Conservation (phyloP, 208 protist species). For the Trypanosoma cruzi region DNA sequence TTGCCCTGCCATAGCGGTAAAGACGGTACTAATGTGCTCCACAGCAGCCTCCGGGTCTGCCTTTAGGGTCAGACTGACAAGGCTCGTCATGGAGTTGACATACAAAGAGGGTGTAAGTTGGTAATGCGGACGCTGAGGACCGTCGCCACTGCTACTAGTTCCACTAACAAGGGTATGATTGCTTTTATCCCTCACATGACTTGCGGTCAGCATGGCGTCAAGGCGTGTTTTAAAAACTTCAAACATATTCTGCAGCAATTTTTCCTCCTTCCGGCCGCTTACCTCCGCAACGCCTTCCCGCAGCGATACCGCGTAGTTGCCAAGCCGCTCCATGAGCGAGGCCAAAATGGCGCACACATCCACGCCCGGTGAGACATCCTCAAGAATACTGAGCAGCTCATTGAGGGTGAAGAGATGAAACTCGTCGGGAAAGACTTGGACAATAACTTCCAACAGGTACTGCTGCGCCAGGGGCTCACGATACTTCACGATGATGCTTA, state of each 20-base stretch:
- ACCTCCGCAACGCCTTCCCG: conserved; percentile 36
- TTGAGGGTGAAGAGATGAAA: conserved; percentile 96
- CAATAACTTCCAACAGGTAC: conserved; percentile 98
- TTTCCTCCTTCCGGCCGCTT: conserved; percentile 31
- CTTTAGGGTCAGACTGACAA: conserved; percentile 30
- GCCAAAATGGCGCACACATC: conserved; percentile 90
- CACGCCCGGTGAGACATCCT: conserved; percentile 79
- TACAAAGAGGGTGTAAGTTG: conserved; percentile 49
- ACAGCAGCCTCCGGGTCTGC: conserved; percentile 20
- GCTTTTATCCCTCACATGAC: conserved; percentile 19
- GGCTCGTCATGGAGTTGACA: conserved; percentile 41
- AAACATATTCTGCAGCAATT: conserved; percentile 51
- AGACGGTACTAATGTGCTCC: conserved; percentile 26
- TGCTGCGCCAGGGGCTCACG: conserved; percentile 97
- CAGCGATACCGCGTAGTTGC: conserved; percentile 58
- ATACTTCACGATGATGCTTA: conserved; percentile 94
- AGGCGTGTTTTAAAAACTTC: conserved; percentile 48
- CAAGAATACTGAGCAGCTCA: conserved; percentile 72
- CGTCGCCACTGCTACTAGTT: conserved; percentile 33
- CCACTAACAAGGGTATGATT: conserved; percentile 8
- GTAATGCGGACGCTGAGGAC: conserved; percentile 31
- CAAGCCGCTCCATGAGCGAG: conserved; percentile 91
- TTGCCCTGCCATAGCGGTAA: conserved; percentile 38
- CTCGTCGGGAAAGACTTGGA: conserved; percentile 98
- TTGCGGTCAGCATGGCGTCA: conserved; percentile 37